Evolutionary conservation across 2,329 filamentous ascomycete species (phyloP).

Genomic region (Xylariaceae sp.): DNA sequence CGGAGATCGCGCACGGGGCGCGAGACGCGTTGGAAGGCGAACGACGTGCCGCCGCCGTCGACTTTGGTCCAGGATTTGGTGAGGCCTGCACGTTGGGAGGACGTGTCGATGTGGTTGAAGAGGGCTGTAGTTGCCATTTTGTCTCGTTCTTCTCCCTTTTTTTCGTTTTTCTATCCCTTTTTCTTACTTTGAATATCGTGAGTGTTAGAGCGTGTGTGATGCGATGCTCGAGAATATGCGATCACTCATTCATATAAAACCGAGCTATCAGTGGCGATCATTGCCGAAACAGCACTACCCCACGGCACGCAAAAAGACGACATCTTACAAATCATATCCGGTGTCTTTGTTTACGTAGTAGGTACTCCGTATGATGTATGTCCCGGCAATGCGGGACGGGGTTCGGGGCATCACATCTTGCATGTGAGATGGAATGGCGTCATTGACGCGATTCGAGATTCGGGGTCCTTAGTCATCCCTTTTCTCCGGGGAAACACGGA

Average conservation of each 20-base stretch:
- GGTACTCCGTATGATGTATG: too few species aligned
- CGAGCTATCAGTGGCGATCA: not conserved
- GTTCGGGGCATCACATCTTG: too few species aligned
- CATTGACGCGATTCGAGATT: not conserved
- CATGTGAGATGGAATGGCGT: not conserved
- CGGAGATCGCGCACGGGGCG: constrained; percentile 52
- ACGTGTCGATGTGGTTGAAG: constrained; percentile 58
- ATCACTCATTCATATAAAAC: too few species aligned
- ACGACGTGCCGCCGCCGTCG: constrained; percentile 54
- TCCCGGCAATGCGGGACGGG: too few species aligned
- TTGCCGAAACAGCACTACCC: not conserved
- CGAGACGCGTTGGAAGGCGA: constrained; percentile 40
- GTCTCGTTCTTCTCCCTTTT: not conserved
- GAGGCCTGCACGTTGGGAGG: constrained; percentile 38
- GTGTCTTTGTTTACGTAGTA: too few species aligned
- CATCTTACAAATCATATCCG: too few species aligned
- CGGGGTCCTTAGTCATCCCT: not conserved
- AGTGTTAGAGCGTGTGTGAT: too few species aligned
- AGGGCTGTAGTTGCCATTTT: constrained; percentile 51
- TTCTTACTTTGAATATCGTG: too few species aligned
- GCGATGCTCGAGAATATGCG: too few species aligned
- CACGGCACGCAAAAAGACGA: too few species aligned
- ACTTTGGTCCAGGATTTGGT: constrained; percentile 60
- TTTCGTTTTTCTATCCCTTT: not conserved
- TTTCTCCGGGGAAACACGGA: not conserved